These are phyloP conservation scores for Chaetomiaceae sp. DNA, from an alignment of 2,329 filamentous ascomycete genomes.

Conservation along the genomic window DNA sequence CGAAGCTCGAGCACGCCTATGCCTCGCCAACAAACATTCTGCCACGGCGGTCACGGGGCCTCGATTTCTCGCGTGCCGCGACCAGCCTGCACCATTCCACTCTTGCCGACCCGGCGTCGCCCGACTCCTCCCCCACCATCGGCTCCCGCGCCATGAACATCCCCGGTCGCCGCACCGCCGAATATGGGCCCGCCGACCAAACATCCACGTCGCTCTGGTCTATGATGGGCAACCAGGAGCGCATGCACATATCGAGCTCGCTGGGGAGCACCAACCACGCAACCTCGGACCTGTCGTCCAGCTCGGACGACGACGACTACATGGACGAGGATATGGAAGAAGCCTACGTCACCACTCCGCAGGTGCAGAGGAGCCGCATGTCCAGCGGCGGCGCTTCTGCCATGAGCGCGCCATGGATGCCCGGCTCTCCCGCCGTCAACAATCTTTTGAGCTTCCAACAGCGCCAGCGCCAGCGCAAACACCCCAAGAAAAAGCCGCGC, in stretches of 20 bases:
- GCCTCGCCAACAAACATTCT: conserved; percentile 83
- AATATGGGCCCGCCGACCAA: conserved; percentile 53
- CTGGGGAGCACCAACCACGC: conserved; percentile 70
- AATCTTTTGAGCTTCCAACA: conserved; percentile 81
- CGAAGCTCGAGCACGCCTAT: conserved; percentile 84
- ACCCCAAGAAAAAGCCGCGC: conserved; percentile 52
- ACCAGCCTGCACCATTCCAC: conserved; percentile 95
- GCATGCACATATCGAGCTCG: conserved; percentile 71
- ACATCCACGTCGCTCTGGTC: conserved; percentile 70
- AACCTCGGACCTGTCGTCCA: conserved; percentile 73
- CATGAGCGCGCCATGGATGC: conserved; percentile 60
- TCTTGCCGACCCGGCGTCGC: conserved; percentile 79
- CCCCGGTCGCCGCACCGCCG: conserved; percentile 46
- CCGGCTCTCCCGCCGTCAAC: conserved; percentile 65
- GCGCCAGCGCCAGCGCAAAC: conserved; percentile 66
- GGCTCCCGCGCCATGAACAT: conserved; percentile 63
- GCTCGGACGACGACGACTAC: conserved; percentile 63
- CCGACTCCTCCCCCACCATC: conserved; percentile 85
- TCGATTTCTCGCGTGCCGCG: conserved; percentile 90
- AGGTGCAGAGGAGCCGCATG: conserved; percentile 59
- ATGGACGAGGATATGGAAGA: conserved; percentile 78
- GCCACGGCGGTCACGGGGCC: conserved; percentile 79
- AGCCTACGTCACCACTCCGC: conserved; percentile 76
- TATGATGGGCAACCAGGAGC: conserved; percentile 64
- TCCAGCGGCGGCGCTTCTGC: conserved; percentile 40